Evolutionary conservation across 305 asterid species (phyloP), one percentile per base, ranked within the genome.

Genomic region (Plantago coronopus): DNA sequence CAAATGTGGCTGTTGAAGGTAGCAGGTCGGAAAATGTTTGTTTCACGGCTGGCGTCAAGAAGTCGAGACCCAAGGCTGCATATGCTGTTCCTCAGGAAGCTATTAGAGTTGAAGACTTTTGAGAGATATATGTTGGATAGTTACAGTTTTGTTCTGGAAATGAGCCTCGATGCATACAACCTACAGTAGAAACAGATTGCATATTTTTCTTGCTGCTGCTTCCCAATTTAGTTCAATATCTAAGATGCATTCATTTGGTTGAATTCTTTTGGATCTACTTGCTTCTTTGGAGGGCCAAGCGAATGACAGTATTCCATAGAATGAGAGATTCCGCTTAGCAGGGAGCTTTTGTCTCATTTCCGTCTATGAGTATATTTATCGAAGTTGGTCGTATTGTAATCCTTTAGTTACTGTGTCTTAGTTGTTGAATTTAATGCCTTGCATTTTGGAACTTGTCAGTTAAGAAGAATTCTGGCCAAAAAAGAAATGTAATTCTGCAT

Each of bases 41-140:
- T 58, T 84, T 89, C 70, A 83, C 81, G 0, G 97, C 89, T 3
- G 97, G 94, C 10, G 83, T 86, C 12, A 84, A 78, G 74, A 89
- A 86, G 59, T 70, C 84, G 49, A 83, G 89, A 82, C 72, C 86
- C 8, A 80, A 65, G 71, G 97, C 74, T 69, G 83, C 88, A 17
- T 89, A 84, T 62, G 74, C 68, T 18, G 65, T 75, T 74, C 86
- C 84, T 56, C 76, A 47, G 1, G 79, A 75, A 59, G 95, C 74
- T n/a, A 69, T 78, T 51, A 69, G 63, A 61, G 78, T 86, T 19
- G 84, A 78, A 49, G 91, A 84, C 46, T 76, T 78, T 57, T 89
- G 84, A 89, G 42, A 19, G 37, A 17, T 9, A 14, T 6, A 25
- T 46, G 54, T 22, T 22, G 16, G 57, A 14, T 20, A 21, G 57